phyloP scores from a whole-genome alignment of 140 eudicot species.

The Ambrosia hybrid region DNA sequence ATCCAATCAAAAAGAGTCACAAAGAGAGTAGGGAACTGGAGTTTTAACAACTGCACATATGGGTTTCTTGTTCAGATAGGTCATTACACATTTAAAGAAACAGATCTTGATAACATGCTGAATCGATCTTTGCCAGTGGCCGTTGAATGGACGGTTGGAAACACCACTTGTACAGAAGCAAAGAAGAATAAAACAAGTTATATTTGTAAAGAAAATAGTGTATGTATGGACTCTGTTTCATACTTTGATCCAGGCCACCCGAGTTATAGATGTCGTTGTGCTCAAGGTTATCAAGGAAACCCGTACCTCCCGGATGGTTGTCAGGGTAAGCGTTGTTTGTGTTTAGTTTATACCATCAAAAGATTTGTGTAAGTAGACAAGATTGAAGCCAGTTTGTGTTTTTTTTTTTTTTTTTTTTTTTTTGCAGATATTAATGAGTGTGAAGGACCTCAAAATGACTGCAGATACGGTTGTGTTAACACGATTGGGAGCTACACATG shows the following conservation, averaged over 20 bases:
- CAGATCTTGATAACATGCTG: conserved; percentile 24
- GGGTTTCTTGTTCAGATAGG: conserved; percentile 30
- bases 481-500: conserved; percentile 20
- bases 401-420: too few species aligned
- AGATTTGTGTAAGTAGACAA: not conserved
- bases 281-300: conserved; percentile 27
- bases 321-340: conserved; percentile 10
- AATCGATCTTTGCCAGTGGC: conserved; percentile 24
- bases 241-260: not conserved
- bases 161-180: conserved; percentile 19
- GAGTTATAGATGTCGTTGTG: conserved; percentile 25
- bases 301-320: conserved; percentile 36
- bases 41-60: conserved; percentile 21
- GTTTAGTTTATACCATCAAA: not conserved
- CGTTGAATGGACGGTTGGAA: conserved; percentile 28
- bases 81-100: conserved; percentile 2
- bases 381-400: too few species aligned
- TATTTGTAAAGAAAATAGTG: conserved; percentile 28
- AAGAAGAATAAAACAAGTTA: not conserved
- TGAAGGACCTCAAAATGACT: conserved; percentile 13
- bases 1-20: conserved; percentile 27
- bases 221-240: not conserved
- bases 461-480: conserved; percentile 27
- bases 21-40: conserved; percentile 14
- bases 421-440: conserved; percentile 30